Evolutionary conservation across 257 asterid genomes (phyloP).

Genomic region (Ligustrum vulgare): DNA sequence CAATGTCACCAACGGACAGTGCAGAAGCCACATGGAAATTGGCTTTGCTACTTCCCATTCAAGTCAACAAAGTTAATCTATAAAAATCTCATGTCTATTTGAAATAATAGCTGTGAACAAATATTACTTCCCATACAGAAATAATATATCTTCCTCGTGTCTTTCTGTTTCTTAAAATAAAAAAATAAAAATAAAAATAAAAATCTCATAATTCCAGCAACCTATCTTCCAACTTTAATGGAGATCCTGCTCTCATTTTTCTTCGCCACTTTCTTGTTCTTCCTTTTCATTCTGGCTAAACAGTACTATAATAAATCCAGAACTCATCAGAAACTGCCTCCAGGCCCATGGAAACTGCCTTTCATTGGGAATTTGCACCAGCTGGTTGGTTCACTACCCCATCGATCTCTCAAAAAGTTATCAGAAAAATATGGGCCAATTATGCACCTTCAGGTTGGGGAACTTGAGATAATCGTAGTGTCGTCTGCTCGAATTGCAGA

Average conservation of each 20-base stretch:
- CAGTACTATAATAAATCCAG: neutral
- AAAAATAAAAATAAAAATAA: no score
- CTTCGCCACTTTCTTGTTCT: neutral
- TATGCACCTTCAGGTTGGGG: constrained; percentile 15
- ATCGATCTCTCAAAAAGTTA: constrained; percentile 5
- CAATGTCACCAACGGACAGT: no score
- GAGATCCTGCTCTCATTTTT: neutral
- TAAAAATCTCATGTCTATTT: no score
- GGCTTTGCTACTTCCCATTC: no score
- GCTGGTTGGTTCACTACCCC: constrained; percentile 9
- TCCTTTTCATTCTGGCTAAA: neutral
- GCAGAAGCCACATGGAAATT: no score
- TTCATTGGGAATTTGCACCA: constrained; percentile 20
- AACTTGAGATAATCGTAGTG: neutral
- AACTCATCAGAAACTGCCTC: neutral
- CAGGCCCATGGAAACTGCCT: constrained; percentile 15
- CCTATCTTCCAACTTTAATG: neutral
- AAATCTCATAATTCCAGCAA: neutral
- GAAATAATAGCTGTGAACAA: no score
- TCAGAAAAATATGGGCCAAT: constrained; percentile 15
- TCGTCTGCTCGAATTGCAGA: constrained; percentile 10
- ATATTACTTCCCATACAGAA: no score
- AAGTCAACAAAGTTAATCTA: no score
- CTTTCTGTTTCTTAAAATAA: neutral
- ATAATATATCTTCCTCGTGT: neutral